Evolutionary conservation across 345 rosid genomes (phyloP), one percentile per base, ranked within the genome.

Genomic region (Murraya paniculata): DNA sequence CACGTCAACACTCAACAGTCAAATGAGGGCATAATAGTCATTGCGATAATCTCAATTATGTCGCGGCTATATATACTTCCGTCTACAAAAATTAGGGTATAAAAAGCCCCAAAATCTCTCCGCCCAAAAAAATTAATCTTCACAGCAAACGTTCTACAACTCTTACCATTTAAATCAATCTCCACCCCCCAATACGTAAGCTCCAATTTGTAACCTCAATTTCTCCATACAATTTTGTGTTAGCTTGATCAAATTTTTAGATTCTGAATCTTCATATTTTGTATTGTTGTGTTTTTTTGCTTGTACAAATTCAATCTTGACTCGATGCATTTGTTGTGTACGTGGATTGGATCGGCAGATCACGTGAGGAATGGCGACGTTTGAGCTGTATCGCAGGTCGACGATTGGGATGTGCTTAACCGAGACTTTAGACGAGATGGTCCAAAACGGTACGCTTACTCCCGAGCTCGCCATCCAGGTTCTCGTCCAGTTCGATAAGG

Each of bases 361-460:
- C 83, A 79, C 30, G 72, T 64, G 66, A 66, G 50, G 56, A 72
- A 96, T 93, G 99, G 97, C 93, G 84, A 92, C 99, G 84, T 94
- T 96, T 84, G 98, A 96, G 92, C 88, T 96, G 35, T 96, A 96
- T 82, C 86, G 99, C 83, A 87, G 97, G 76, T 96, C 99, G 74
- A 91, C 99, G 75, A 93, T 96, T 77, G 98, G 98, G 53, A 94
- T 92, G 98, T 96, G 99, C 82, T 73, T 96, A 88, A 96, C 98
- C 60, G 98, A 96, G 87, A 90, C 97, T 14, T 83, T 96, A 41
- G 98, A 96, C 31, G 99, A 94, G 89, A 96, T 96, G 99, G 98
- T 96, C 74, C 89, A 84, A 80, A 93, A 68, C 74, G 93, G 98
- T 59, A 91, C 98, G 78, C 94, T 96, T 64, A 90, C 88, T 81